phyloP scores from a whole-genome alignment of 768 basidiomycete species.

The Collybia sp. region DNA sequence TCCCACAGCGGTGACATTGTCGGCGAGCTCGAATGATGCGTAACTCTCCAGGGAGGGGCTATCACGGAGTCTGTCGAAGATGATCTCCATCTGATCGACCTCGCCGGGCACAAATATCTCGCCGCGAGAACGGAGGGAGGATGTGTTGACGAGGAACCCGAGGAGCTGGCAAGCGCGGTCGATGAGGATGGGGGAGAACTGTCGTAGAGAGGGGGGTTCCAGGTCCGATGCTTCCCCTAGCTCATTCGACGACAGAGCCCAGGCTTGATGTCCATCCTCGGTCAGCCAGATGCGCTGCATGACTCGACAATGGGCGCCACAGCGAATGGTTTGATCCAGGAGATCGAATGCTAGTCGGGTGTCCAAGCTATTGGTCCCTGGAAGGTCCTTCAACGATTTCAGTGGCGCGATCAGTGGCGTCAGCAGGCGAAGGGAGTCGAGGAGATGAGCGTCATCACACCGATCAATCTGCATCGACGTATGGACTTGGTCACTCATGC shows the following conservation, averaged over 20 bases:
- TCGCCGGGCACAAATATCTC: conserved; percentile 4
- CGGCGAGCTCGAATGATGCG: conserved; percentile 3
- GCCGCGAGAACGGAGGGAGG: neutral
- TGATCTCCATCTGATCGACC: conserved; percentile 1
- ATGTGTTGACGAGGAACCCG: conserved; percentile 4
- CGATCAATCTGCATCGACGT: neutral
- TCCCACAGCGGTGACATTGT: conserved; percentile 1
- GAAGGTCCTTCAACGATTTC: neutral
- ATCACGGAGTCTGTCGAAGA: neutral
- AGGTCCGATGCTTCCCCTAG: neutral
- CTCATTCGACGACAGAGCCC: conserved; percentile 1
- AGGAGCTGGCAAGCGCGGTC: conserved; percentile 3
- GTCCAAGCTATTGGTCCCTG: conserved; percentile 1
- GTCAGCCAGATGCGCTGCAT: conserved; percentile 2
- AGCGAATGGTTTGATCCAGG: conserved; percentile 2
- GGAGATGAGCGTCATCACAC: neutral
- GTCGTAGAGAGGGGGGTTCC: conserved; percentile 1
- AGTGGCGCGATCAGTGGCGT: neutral
- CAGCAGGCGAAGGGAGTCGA: conserved; percentile 1
- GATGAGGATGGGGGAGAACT: conserved; percentile 4
- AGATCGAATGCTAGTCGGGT: conserved; percentile 2
- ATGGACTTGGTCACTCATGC: conserved; percentile 1
- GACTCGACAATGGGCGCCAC: conserved; percentile 2
- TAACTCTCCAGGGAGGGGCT: conserved; percentile 1
- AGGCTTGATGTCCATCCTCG: conserved; percentile 2